A percentile compares a stretch with the other conserved stretches of the same genome.
Conservation (phyloP, 352 stramenopile genomes). For the Phytophthora cryptogea region DNA sequence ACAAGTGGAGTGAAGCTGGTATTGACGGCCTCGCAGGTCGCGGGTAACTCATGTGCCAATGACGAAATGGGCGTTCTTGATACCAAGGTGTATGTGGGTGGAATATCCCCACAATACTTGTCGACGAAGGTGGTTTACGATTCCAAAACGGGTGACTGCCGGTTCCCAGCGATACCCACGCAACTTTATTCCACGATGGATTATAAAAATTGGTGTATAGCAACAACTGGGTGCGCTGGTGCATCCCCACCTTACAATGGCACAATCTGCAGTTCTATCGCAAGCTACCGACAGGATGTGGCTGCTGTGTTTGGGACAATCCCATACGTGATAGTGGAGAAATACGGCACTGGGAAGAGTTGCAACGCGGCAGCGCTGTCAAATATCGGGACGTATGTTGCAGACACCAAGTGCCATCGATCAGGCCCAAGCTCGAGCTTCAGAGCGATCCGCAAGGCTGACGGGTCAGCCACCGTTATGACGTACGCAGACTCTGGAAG, state of each 20-base stretch:
- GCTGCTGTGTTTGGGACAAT: constrained; percentile 1
- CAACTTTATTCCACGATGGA: constrained; percentile 2
- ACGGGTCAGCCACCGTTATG: constrained; percentile 15
- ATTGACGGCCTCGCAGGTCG: constrained; percentile 2
- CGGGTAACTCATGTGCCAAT: not conserved
- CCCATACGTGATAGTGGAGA: constrained; percentile 16
- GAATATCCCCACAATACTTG: not conserved
- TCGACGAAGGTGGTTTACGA: constrained; percentile 4
- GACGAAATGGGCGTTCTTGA: constrained; percentile 4
- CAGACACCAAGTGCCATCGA: constrained; percentile 18
- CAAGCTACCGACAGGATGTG: constrained; percentile 7
- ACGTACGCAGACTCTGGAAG: constrained; percentile 4
- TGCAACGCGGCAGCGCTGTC: constrained; percentile 1
- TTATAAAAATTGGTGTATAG: not conserved
- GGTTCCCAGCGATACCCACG: not conserved
- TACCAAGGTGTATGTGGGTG: constrained; percentile 8
- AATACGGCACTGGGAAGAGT: constrained; percentile 7
- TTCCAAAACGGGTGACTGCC: not conserved
- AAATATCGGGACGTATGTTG: constrained; percentile 4
- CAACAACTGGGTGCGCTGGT: constrained; percentile 1
- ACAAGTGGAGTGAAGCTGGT: not conserved
- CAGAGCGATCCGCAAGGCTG: constrained; percentile 4
- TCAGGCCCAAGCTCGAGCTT: constrained; percentile 3
- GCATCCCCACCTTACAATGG: not conserved
- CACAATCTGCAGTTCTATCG: constrained; percentile 5